Percentiles rank a stretch among this genome's conserved stretches.
Conservation (phyloP, 1,284 basidiomycete genomes). For the Rhodotorula sp. region DNA sequence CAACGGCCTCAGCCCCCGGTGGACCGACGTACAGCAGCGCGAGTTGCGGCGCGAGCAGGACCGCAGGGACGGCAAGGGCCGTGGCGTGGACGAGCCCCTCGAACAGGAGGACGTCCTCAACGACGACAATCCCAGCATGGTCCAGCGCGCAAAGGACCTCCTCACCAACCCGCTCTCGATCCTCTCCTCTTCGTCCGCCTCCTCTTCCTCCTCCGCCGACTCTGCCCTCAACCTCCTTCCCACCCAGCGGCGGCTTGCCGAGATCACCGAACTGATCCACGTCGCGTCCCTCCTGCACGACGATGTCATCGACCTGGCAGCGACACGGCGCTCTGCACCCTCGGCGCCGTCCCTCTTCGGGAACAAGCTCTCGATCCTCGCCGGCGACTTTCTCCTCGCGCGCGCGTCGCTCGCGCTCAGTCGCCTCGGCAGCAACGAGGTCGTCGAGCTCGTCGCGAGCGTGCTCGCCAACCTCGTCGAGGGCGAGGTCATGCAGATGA, state of each 20-base stretch:
- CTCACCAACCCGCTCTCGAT: slow-evolving; percentile 40
- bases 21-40: slow-evolving; percentile 57
- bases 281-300: slow-evolving; percentile 95
- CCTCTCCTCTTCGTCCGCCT: slow-evolving; percentile 15
- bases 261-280: slow-evolving; percentile 98
- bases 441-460: slow-evolving; percentile 88
- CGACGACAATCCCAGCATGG: slow-evolving; percentile 80
- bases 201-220: background rate
- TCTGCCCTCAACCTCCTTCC: slow-evolving; percentile 60
- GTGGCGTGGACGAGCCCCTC: slow-evolving; percentile 63
- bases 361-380: slow-evolving; percentile 94
- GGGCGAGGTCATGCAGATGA: slow-evolving; percentile 90
- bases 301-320: slow-evolving; percentile 86
- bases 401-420: slow-evolving; percentile 85
- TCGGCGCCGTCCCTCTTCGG: slow-evolving; percentile 86
- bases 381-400: slow-evolving; percentile 93
- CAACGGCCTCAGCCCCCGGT: slow-evolving; percentile 68
- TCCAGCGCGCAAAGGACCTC: slow-evolving; percentile 66
- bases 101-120: slow-evolving; percentile 71
- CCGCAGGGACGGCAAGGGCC: slow-evolving; percentile 40
- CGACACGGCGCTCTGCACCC: slow-evolving; percentile 75
- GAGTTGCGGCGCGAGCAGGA: slow-evolving; percentile 49
- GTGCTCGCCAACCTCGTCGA: slow-evolving; percentile 95
- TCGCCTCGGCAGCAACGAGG: slow-evolving; percentile 80
- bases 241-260: slow-evolving; percentile 86